A percentile compares a stretch with the other conserved stretches of the same genome.
phyloP scores from a whole-genome alignment of 2,329 filamentous ascomycete genomes.

The Apiospora koreana region DNA sequence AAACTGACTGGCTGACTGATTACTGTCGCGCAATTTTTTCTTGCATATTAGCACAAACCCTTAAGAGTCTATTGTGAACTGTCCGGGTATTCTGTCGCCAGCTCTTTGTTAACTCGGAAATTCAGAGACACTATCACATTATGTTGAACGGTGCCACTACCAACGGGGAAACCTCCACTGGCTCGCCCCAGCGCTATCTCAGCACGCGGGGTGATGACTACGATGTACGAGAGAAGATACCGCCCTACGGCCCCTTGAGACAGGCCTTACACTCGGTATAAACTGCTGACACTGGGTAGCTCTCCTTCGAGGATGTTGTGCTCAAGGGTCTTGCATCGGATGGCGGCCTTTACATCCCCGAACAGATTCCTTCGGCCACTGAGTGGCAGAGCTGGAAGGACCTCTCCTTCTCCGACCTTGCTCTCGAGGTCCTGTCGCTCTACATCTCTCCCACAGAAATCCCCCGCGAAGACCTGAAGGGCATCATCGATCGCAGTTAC shows the following conservation, averaged over 20 bases:
- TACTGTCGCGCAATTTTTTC: background rate
- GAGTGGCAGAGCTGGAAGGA: slow-evolving; percentile 74
- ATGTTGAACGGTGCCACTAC: slow-evolving; percentile 42
- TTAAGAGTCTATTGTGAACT: background rate
- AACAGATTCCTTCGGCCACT: slow-evolving; percentile 65
- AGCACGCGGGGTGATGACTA: slow-evolving; percentile 53
- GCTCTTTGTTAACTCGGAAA: background rate
- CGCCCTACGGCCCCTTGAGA: slow-evolving; percentile 17
- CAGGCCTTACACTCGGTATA: slow-evolving; percentile 7
- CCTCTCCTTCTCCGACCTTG: slow-evolving; percentile 78
- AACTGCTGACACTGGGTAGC: slow-evolving; percentile 44
- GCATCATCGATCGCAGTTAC: slow-evolving; percentile 83
- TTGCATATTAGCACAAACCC: background rate
- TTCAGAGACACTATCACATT: slow-evolving; percentile 18
- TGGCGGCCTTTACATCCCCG: slow-evolving; percentile 86
- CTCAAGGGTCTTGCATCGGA: slow-evolving; percentile 86
- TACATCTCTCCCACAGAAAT: slow-evolving; percentile 88
- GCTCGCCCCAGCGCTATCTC: slow-evolving; percentile 47
- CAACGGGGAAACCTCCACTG: slow-evolving; percentile 33
- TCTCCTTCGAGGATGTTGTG: slow-evolving; percentile 89
- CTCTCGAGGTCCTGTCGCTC: slow-evolving; percentile 80
- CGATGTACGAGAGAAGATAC: slow-evolving; percentile 38
- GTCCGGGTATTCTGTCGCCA: background rate
- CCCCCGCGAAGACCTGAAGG: slow-evolving; percentile 74
- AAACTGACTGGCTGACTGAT: background rate